phyloP scores from a whole-genome alignment of 2,329 filamentous ascomycete species.

The Diaporthe sp. region DNA sequence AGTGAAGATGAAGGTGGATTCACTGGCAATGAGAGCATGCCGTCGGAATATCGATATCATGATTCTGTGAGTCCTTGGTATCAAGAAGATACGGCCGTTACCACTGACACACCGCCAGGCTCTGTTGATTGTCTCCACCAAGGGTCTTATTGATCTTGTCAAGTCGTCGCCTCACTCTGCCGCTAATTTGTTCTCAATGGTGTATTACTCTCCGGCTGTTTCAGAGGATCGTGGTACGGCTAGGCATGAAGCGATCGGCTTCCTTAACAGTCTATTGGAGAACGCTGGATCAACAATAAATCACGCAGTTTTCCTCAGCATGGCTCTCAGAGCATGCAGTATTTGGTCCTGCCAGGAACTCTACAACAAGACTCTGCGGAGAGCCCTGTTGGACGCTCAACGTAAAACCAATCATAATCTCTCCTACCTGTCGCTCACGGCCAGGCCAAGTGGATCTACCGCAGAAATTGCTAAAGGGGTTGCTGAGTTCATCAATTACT shows the following conservation, averaged over 20 bases:
- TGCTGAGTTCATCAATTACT: neutral
- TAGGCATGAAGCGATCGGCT: neutral
- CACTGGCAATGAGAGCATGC: conserved; percentile 32
- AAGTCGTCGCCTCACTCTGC: neutral
- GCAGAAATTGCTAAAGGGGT: neutral
- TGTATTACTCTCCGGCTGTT: neutral
- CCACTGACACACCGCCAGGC: neutral
- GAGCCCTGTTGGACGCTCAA: neutral
- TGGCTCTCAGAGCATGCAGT: neutral
- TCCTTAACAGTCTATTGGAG: neutral
- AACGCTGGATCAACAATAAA: neutral
- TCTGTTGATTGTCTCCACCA: neutral
- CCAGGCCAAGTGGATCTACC: neutral
- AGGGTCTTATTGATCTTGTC: neutral
- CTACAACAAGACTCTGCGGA: neutral
- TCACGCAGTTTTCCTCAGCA: neutral
- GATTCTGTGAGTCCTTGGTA: conserved; percentile 8
- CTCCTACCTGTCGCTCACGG: neutral
- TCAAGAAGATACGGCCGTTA: neutral
- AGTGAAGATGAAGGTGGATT: conserved; percentile 32
- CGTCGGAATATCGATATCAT: conserved; percentile 18
- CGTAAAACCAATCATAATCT: neutral
- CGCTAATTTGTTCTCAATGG: neutral
- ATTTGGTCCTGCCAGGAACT: neutral
- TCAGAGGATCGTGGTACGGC: neutral